Base-by-base conservation (phyloP, 371 early-diverging fungal genomes). In the Mucor irregularis region DNA sequence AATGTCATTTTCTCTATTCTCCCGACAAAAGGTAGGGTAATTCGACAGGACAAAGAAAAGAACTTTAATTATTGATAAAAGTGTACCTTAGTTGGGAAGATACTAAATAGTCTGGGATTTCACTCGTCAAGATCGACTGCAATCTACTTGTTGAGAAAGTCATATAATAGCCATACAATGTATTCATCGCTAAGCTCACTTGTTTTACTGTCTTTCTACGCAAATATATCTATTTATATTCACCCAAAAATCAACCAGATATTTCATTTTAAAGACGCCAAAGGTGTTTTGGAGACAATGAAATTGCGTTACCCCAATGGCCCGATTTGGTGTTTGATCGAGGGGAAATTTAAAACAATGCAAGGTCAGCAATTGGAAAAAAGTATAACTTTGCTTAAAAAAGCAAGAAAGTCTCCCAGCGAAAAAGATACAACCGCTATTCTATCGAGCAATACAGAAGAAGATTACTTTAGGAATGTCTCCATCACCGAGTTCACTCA, bases 1-100 rank as follows among this genome's bases (percentile, higher is more conserved):
- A 45, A 57, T 16, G 38, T 72, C 9, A 57, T 68, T 2, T 59
- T 72, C 35, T 61, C 66, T 2, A 33, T 68, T 10, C 24, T 68
- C 16, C 73, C 73, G 2, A 35, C 54, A 3, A 72, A 68, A 66
- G 66, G 73, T 68, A 65, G n/a, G n/a, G n/a, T n/a, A n/a, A n/a
- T n/a, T n/a, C n/a, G n/a, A n/a, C n/a, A 24, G 14, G 10, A 39
- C 6, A 39, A 39, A 16, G 21, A 39, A 39, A 39, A 39, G 19
- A 39, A 39, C 8, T 29, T 49, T 6, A 5, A 17, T 29, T 19
- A 8, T 37, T n/a, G n/a, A n/a, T n/a, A n/a, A n/a, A n/a, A n/a
- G n/a, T n/a, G n/a, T n/a, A n/a, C n/a, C n/a, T n/a, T 46, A 71
- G 71, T 58, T 9, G 53, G 38, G 8, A 66, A 57, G 29, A 34